A percentile compares a stretch with the other conserved stretches of the same genome.
phyloP scores from a whole-genome alignment of 225 moss, liverwort and hornwort species.

The Marchantia polymorpha region DNA sequence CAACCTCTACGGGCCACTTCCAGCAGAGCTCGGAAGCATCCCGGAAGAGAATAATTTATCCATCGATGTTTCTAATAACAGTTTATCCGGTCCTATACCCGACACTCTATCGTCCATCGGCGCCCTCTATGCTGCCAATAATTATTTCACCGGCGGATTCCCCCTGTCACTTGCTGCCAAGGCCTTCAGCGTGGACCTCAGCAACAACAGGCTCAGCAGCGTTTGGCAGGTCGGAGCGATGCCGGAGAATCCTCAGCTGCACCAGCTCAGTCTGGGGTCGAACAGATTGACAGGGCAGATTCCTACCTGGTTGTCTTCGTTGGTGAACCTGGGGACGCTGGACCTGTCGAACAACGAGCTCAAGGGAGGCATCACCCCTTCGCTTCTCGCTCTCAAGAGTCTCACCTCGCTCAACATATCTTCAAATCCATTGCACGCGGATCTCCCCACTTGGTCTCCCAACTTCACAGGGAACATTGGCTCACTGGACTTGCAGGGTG shows the following conservation, averaged over 20 bases:
- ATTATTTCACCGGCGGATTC: slow-evolving; percentile 16
- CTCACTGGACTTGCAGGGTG: slow-evolving; percentile 15
- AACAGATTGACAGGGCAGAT: slow-evolving; percentile 58
- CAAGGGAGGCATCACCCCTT: slow-evolving; percentile 17
- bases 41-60: slow-evolving; percentile 24
- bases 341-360: slow-evolving; percentile 24
- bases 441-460: neutral
- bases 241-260: slow-evolving; percentile 52
- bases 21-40: slow-evolving; percentile 24
- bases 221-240: slow-evolving; percentile 29
- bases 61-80: slow-evolving; percentile 27
- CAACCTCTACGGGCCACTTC: slow-evolving; percentile 16
- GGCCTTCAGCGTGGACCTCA: slow-evolving; percentile 26
- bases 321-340: slow-evolving; percentile 17
- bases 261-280: slow-evolving; percentile 58
- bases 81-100: slow-evolving; percentile 25
- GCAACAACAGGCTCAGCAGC: slow-evolving; percentile 26
- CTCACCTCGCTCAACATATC: slow-evolving; percentile 30
- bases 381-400: slow-evolving; percentile 24
- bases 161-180: slow-evolving; percentile 21
- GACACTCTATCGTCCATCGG: slow-evolving; percentile 20
- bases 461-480: slow-evolving; percentile 11
- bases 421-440: slow-evolving; percentile 15
- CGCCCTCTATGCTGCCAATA: slow-evolving; percentile 27
- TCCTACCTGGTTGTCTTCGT: slow-evolving; percentile 34